Evolutionary conservation across 306 rosid genomes (phyloP).

Genomic region (Cucumis melo): DNA sequence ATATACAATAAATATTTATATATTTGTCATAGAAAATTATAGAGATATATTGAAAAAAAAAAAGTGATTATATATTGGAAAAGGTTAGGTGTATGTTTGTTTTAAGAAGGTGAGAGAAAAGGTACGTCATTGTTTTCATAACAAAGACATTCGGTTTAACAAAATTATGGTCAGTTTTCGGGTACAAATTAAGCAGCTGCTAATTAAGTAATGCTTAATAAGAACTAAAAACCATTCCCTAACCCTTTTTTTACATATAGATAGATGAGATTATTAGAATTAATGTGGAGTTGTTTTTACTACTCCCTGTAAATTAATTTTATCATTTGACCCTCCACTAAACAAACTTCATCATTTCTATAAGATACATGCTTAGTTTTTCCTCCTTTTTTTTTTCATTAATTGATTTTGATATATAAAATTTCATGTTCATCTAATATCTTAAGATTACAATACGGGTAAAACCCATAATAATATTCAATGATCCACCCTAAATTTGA

Average conservation of each 20-base stretch:
- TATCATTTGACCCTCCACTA: too few relatives aligned
- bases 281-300: neutral
- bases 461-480: too few relatives aligned
- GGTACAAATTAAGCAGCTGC: neutral
- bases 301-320: neutral
- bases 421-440: too few relatives aligned
- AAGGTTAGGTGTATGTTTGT: constrained; percentile 6
- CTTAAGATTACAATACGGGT: too few relatives aligned
- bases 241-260: neutral
- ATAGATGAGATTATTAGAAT: neutral
- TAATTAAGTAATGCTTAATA: neutral
- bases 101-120: constrained; percentile 3
- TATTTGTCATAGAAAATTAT: neutral
- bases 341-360: too few relatives aligned
- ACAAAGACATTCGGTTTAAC: constrained; percentile 1
- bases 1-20: neutral
- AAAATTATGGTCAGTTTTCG: neutral
- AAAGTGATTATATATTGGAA: neutral
- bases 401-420: too few relatives aligned
- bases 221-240: neutral
- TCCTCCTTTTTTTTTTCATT: too few relatives aligned
- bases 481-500: too few relatives aligned
- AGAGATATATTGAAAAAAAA: neutral
- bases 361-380: too few relatives aligned
- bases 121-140: constrained; percentile 4